These are phyloP conservation scores for Kondoa malvinella DNA, from an alignment of 768 basidiomycete genomes.

Conservation along the genomic window DNA sequence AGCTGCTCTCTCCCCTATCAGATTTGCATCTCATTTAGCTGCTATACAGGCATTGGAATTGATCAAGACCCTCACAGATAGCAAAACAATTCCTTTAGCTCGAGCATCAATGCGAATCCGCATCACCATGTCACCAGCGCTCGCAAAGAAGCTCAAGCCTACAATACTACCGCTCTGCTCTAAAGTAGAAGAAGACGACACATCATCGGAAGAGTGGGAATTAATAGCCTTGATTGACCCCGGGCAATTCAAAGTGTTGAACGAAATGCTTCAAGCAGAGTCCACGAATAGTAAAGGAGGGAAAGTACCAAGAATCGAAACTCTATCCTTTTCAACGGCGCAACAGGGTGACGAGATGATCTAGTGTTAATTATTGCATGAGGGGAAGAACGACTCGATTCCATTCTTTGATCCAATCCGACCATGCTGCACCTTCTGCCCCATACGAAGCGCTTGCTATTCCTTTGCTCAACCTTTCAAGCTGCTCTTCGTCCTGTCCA, in stretches of 20 bases:
- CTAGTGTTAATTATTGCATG: conserved; percentile 24
- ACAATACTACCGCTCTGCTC: conserved; percentile 57
- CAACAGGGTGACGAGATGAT: conserved; percentile 21
- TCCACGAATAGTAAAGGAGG: conserved; percentile 48
- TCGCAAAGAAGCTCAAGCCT: conserved; percentile 52
- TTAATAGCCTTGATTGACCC: conserved; percentile 81
- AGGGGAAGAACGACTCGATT: conserved; percentile 48
- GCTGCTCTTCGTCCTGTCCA: not conserved
- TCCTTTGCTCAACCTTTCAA: not conserved
- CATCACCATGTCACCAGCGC: conserved; percentile 52
- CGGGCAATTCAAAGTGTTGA: conserved; percentile 69
- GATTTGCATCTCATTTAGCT: not conserved
- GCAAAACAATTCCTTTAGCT: conserved; percentile 77
- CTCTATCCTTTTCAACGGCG: conserved; percentile 32
- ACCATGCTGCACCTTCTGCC: conserved; percentile 42
- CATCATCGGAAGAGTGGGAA: conserved; percentile 56
- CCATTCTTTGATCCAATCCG: conserved; percentile 79
- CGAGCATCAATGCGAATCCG: conserved; percentile 83
- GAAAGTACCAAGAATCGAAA: conserved; percentile 54
- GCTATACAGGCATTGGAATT: conserved; percentile 59
- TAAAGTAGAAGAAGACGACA: conserved; percentile 66
- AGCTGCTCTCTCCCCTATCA: conserved; percentile 16
- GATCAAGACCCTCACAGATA: conserved; percentile 61
- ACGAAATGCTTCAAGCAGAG: conserved; percentile 77
- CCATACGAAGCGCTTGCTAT: not conserved